Base-by-base conservation (phyloP, 495 filamentous ascomycete genomes). In the Tetracladium marchalianum region DNA sequence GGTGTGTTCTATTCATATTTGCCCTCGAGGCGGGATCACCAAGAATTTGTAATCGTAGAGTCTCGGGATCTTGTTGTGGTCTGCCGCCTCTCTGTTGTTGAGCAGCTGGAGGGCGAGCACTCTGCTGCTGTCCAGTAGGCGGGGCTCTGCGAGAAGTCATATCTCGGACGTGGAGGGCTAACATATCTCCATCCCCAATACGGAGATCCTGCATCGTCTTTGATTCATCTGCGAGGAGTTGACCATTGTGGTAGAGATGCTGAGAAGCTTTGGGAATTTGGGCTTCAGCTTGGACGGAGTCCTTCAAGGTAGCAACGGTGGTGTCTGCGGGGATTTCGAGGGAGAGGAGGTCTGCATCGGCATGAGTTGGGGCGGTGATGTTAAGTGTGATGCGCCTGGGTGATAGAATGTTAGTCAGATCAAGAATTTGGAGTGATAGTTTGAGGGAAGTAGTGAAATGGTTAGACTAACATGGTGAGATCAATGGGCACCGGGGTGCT, bases 181-280 rank as follows among this genome's bases (percentile, higher is more conserved):
- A 71, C 87, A 98, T 90, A 51, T 96, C 93, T 42, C 88, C 88
- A 64, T 95, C 86, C 22, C 69, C 77, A 53, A 98, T 85, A 9
- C 82, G 75, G n/a, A 86, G 77, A 51, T 92, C 75, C 44, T 84
- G 73, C 40, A 98, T 73, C 5, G 87, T 94, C 61, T 84, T 84
- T 19, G 73, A 62, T 52, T 90, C 81, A 61, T 87, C 81, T 38
- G 63, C 69, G 41, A 98, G 79, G 17, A 92, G 77, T 37, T 79
- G 77, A 47, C 89, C 90, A 59, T 97, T 95, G 68, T 90, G 87
- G 63, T 89, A 92, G 56, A 96, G 76, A 55, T 84, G 77, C 50
- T 85, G 82, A 17, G 77, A 63, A 32, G 65, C 66, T 9, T 68
- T 63, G 19, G 78, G 73, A 54, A 76, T 70, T 36, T 60, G 52